A percentile compares a stretch with the other conserved stretches of the same genome.
phyloP scores from a whole-genome alignment of 768 basidiomycete species.

The Hericium alpestre region DNA sequence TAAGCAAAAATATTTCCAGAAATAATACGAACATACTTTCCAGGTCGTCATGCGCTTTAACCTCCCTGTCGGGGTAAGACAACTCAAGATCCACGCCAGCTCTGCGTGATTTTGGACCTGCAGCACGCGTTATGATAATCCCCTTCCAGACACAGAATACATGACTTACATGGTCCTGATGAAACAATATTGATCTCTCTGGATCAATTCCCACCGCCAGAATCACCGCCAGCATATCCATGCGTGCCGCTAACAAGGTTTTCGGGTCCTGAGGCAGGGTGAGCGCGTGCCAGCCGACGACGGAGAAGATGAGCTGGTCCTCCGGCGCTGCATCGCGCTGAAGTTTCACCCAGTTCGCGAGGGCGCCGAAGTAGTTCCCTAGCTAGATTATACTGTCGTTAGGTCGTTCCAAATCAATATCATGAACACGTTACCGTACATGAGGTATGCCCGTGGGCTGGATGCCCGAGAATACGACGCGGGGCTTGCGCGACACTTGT shows the following conservation, averaged over 20 bases:
- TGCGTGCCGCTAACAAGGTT: conserved; percentile 47
- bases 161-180: conserved; percentile 74
- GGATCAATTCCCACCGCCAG: conserved; percentile 83
- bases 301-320: conserved; percentile 69
- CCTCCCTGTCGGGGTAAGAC: conserved; percentile 73
- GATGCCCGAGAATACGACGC: conserved; percentile 72
- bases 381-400: conserved; percentile 37
- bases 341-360: conserved; percentile 80
- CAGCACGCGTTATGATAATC: background rate
- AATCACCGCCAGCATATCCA: conserved; percentile 72
- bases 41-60: conserved; percentile 90
- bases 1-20: background rate
- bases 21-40: conserved; percentile 51
- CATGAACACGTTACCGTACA: conserved; percentile 31
- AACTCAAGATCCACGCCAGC: conserved; percentile 82
- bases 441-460: conserved; percentile 90
- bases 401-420: background rate
- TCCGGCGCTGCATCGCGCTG: conserved; percentile 48
- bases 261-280: conserved; percentile 82
- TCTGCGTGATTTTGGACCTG: conserved; percentile 82
- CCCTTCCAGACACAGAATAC: background rate
- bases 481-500: background rate
- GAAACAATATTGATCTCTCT: conserved; percentile 61
- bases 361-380: conserved; percentile 88
- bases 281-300: conserved; percentile 91